Evolutionary conservation across 108 stramenopile species (phyloP).

Genomic region (Discostella stelligeroides): DNA sequence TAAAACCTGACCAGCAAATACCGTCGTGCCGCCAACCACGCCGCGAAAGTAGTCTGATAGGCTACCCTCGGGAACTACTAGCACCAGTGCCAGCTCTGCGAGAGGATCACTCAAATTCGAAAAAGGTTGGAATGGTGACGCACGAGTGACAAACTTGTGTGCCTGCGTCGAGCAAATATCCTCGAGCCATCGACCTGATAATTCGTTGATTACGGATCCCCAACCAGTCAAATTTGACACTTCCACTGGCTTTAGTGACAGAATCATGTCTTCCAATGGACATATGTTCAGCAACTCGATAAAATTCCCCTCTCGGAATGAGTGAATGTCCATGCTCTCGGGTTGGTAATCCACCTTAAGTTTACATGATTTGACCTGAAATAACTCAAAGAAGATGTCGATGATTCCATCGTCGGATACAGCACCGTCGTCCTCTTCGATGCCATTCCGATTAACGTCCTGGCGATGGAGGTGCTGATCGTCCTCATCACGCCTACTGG

Average conservation of each 20-base stretch:
- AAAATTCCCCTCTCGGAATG: constrained; percentile 73
- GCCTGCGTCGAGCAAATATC: constrained; percentile 83
- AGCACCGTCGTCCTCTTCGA: constrained; percentile 11
- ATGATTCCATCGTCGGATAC: constrained; percentile 22
- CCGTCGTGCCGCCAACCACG: constrained; percentile 47
- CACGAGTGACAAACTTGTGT: constrained; percentile 81
- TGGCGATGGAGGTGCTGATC: constrained; percentile 10
- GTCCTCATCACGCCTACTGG: constrained; percentile 7
- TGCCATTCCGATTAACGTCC: too few relatives aligned
- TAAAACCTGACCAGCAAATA: constrained; percentile 69
- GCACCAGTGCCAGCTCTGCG: constrained; percentile 73
- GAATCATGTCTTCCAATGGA: constrained; percentile 82
- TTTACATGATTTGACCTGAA: constrained; percentile 74
- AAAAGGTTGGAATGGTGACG: constrained; percentile 75
- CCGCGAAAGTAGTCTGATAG: constrained; percentile 63
- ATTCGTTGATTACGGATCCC: constrained; percentile 62
- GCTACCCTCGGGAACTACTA: constrained; percentile 64
- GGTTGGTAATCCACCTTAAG: constrained; percentile 86
- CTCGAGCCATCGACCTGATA: constrained; percentile 68
- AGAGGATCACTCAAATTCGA: constrained; percentile 64
- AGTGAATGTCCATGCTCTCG: constrained; percentile 64
- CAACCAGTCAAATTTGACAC: constrained; percentile 66
- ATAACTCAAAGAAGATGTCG: constrained; percentile 56
- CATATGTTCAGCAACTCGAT: constrained; percentile 85
- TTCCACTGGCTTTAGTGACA: constrained; percentile 66